Evolutionary conservation across 1,139 yeast genomes (phyloP).

Genomic region (Kluyveromyces sp.): DNA sequence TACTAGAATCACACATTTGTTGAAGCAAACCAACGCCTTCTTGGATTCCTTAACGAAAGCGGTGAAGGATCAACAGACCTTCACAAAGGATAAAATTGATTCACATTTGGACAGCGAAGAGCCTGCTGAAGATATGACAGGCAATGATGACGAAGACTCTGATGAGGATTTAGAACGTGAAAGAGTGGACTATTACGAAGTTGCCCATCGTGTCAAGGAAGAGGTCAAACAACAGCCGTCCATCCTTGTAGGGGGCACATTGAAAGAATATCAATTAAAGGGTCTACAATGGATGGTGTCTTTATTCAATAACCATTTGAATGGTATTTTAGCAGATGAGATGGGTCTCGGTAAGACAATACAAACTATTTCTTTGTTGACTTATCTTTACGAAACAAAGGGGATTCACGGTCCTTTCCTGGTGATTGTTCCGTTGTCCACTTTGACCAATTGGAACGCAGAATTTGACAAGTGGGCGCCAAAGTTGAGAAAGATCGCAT

Average conservation of each 20-base stretch:
- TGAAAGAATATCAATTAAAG: constrained; percentile 88
- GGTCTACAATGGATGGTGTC: constrained; percentile 99
- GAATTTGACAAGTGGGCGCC: constrained; percentile 92
- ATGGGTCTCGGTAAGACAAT: constrained; percentile 90
- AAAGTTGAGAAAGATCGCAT: constrained; percentile 54
- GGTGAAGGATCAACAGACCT: constrained; percentile 62
- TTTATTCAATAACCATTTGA: constrained; percentile 80
- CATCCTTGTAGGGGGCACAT: constrained; percentile 73
- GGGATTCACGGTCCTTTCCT: constrained; percentile 63
- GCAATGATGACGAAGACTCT: constrained; percentile 15
- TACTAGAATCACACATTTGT: constrained; percentile 72
- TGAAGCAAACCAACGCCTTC: constrained; percentile 70
- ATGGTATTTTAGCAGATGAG: constrained; percentile 93
- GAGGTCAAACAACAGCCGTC: constrained; percentile 58
- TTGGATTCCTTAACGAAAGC: constrained; percentile 73
- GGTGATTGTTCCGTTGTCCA: constrained; percentile 77
- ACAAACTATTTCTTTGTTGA: constrained; percentile 70
- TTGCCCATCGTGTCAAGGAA: constrained; percentile 69
- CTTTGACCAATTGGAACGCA: constrained; percentile 76
- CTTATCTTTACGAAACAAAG: constrained; percentile 66
- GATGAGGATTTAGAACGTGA: constrained; percentile 48
- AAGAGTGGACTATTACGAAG: constrained; percentile 68
- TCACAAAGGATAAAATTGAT: constrained; percentile 36
- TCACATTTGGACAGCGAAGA: constrained; percentile 37
- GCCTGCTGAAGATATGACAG: constrained; percentile 29